Evolutionary conservation across 306 rosid species (phyloP).

Genomic region (Styphnolobium japonicum): DNA sequence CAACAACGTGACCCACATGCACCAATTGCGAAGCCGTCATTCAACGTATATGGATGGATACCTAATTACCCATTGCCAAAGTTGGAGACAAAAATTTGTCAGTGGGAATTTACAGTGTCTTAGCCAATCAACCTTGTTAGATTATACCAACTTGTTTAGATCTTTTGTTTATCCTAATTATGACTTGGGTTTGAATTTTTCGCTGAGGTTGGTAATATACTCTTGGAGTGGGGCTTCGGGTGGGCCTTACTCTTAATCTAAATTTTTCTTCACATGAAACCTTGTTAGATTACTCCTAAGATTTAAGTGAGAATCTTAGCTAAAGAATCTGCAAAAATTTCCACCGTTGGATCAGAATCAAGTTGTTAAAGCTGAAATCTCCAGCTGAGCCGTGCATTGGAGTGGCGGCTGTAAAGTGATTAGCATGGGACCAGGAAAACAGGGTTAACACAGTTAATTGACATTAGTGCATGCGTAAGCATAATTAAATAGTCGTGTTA

Average conservation of each 20-base stretch:
- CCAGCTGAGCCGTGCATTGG: not conserved
- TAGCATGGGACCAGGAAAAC: not conserved
- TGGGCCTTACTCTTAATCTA: no score
- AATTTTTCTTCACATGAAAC: no score
- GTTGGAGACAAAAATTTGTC: not conserved
- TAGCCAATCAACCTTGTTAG: not conserved
- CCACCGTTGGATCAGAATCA: conserved; percentile 8
- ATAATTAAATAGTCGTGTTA: not conserved
- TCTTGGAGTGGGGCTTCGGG: no score
- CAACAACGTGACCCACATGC: conserved; percentile 28
- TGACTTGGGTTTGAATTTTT: no score
- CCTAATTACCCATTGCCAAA: not conserved
- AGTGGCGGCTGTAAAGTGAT: conserved; percentile 12
- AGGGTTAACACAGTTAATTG: not conserved
- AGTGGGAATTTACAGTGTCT: not conserved
- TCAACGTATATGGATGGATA: conserved; percentile 41
- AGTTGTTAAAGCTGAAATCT: not conserved
- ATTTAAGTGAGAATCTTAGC: conserved; percentile 7
- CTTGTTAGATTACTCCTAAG: not conserved
- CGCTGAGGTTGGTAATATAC: no score
- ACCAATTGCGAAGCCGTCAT: conserved; percentile 37
- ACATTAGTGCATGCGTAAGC: not conserved
- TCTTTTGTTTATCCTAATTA: no score
- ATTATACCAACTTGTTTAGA: no score
- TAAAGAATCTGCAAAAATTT: not conserved